Evolutionary conservation across 2,329 filamentous ascomycete species (phyloP), one percentile per base, ranked within the genome.

Genomic region (Cercospora sp.): DNA sequence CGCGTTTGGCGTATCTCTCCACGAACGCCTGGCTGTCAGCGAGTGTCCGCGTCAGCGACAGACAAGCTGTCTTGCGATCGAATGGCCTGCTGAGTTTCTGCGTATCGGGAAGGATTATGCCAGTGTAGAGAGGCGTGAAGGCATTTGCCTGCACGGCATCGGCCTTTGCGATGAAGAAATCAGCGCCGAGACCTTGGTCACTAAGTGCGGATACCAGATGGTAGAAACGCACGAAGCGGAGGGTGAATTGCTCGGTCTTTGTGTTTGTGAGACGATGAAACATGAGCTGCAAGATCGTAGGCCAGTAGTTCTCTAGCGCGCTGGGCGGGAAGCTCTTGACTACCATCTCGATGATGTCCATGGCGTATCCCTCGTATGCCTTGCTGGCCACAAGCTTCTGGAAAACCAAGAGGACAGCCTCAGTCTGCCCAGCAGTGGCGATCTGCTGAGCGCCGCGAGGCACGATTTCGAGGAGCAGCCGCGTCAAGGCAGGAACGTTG

Each of bases 321-420:
- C 85, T 91, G 84, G 87, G 85, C 61, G 92, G 88, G 75, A 97
- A 90, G 8, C 88, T 87, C 60, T 87, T 85, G 69, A 97, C 84
- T 61, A 97, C 84, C 3, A 90, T 86, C 77, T 99, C 95, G 68
- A 99, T 84, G 58, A 99, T 86, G 77, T 99, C 95, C 76, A 98
- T 97, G 0, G 90, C 92, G 76, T 94, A 90, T 21, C 88, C 85
- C 78, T 99, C 95, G 60, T 94, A 94, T 69, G 90, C 89, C 81
- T 95, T 97, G 72, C 87, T 89, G 3, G 87, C 86, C 51, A 97
- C 85, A 10, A 99, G 86, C 76, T 92, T 94, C 79, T 98, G 94
- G 85, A 98, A 99, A 71, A 99, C 95, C 66, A 93, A 92, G n/a
- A 99, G 85, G 60, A 98, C 89, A 3, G 91, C 89, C 77, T 96